Conservation (phyloP, 805 yeast species). For the Jamesozyma lodderae region DNA sequence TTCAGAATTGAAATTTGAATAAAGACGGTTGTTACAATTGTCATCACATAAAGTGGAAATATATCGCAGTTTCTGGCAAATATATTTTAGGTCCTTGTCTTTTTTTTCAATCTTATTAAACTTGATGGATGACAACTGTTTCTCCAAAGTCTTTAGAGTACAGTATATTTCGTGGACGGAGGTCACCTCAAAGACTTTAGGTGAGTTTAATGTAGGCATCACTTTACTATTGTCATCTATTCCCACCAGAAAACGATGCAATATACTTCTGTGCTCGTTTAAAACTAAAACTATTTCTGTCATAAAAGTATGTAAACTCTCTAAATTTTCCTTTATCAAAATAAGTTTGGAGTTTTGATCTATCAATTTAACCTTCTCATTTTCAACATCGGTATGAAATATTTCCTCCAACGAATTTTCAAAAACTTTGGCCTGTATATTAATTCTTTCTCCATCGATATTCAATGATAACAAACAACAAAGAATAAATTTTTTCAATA, state of each 20-base stretch:
- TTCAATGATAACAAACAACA: slow-evolving; percentile 35
- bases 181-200: neutral
- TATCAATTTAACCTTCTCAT: neutral
- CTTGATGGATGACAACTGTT: too few species aligned
- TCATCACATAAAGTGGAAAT: too few species aligned
- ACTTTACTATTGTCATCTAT: neutral
- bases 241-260: neutral
- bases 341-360: neutral
- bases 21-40: too few species aligned
- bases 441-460: too few species aligned
- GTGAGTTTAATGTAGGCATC: neutral
- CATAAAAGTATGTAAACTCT: neutral
- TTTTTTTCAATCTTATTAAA: too few species aligned
- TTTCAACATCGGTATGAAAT: too few species aligned
- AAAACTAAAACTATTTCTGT: neutral
- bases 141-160: too few species aligned
- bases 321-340: neutral
- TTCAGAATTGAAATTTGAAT: too few species aligned
- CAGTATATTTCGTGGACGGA: too few species aligned
- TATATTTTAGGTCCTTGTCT: too few species aligned
- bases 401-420: neutral
- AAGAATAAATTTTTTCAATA: slow-evolving; percentile 35
- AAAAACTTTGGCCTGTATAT: too few species aligned
- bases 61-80: too few species aligned
- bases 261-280: neutral